A percentile compares a stretch with the other conserved stretches of the same genome.
Evolutionary conservation across 768 basidiomycete species (phyloP).

Genomic region (Lyophyllum shimeji): DNA sequence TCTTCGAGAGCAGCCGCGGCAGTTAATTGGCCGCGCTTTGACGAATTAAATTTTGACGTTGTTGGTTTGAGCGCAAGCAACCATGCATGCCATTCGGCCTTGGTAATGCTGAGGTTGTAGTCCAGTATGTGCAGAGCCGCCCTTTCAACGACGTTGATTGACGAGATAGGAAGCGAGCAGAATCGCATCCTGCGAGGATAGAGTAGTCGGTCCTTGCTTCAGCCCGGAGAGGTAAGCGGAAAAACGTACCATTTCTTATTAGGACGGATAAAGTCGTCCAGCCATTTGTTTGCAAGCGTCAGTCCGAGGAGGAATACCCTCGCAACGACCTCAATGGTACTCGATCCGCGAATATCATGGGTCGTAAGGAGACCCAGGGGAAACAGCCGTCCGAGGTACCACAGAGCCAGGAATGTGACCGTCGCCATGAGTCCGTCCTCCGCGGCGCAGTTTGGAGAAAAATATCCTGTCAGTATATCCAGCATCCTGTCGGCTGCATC

Average conservation of each 20-base stretch:
- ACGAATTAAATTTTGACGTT: constrained; percentile 3
- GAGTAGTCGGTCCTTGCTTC: no score
- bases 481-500: constrained; percentile 5
- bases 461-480: constrained; percentile 4
- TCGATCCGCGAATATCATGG: constrained; percentile 32
- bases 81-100: constrained; percentile 15
- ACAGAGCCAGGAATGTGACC: constrained; percentile 52
- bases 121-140: constrained; percentile 15
- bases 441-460: background rate
- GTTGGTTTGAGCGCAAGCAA: constrained; percentile 8
- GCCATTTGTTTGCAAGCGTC: constrained; percentile 63
- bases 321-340: constrained; percentile 43
- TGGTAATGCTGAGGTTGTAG: constrained; percentile 15
- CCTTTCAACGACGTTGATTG: constrained; percentile 6
- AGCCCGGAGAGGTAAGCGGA: background rate
- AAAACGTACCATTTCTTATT: constrained; percentile 51
- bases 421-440: constrained; percentile 2
- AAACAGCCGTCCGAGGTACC: constrained; percentile 60
- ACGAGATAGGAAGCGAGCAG: constrained; percentile 11
- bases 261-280: constrained; percentile 54
- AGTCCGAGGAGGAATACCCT: constrained; percentile 51
- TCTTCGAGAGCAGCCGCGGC: constrained; percentile 3
- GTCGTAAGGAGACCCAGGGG: constrained; percentile 39
- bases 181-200: constrained; percentile 5
- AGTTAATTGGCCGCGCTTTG: background rate